Base-by-base conservation (phyloP, 2,329 filamentous ascomycete species). In the Ophiostoma quercus region DNA sequence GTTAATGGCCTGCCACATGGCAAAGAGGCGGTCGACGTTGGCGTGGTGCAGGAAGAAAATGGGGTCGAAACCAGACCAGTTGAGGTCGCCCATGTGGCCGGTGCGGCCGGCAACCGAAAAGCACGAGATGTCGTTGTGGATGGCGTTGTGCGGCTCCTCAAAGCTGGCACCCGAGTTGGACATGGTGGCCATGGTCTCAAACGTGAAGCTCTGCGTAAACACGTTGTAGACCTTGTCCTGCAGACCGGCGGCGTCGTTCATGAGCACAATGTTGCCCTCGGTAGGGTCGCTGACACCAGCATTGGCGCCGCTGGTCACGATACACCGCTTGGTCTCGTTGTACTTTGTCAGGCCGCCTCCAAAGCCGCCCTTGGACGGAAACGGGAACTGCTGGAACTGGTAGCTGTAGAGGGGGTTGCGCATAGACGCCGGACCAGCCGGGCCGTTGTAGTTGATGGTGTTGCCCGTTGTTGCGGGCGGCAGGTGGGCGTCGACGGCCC, bases 11-110 rank as follows among this genome's bases (percentile, higher is more conserved):
- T 82, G 78, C 80, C 80, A 84, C 69, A 84, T 76, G 1, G 85
- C 83, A 71, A 86, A 84, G 14, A 89, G 80, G 22, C 87, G 83
- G 74, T 90, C 87, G 69, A 90, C 80, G 75, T 90, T 88, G 73
- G 82, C 78, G 78, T 84, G 82, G 72, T 84, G 83, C 9, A 85
- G 79, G 79, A 82, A 82, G 72, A 84, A 84, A 4, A 83, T 74
- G 12, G 82, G 79, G 70, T 84, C 82, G 71, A 82, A 84, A 11
- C 78, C 79, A 0, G 82, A 79, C 72, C 79, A 79, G 67, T 78
- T 77, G 16, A 83, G 74, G 51, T 78, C 75, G 4, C 76, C 74
- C 74, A 82, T 78, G 70, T 79, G 74, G 19, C 75, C 75, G 1
- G 71, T 77, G 9, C 75, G 71, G 29, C 74, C 73, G 4, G 74